phyloP scores from a whole-genome alignment of 441 rosid genomes.

The Francoa sonchifolia region DNA sequence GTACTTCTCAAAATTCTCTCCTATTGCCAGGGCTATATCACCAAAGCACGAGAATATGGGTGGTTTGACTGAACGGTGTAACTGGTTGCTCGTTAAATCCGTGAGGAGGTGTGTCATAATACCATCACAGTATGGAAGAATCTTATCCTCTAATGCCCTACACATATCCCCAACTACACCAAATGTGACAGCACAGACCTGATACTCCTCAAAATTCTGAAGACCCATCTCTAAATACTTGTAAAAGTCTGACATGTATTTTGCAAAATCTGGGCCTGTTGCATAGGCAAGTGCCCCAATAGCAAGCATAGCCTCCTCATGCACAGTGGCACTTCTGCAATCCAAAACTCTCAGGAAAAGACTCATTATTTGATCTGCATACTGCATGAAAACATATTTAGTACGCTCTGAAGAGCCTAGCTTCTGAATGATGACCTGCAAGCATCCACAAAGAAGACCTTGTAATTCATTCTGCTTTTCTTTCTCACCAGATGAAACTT shows the following conservation, averaged over 20 bases:
- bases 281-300: conserved; percentile 18
- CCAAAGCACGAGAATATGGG: conserved; percentile 53
- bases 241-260: conserved; percentile 17
- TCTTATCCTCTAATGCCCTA: conserved; percentile 41
- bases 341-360: conserved; percentile 15
- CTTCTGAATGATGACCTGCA: conserved; percentile 40
- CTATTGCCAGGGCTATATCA: conserved; percentile 45
- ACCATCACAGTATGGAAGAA: conserved; percentile 41
- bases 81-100: conserved; percentile 35
- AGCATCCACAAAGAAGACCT: conserved; percentile 48
- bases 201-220: conserved; percentile 54
- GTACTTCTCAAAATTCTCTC: conserved; percentile 43
- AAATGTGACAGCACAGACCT: conserved; percentile 44
- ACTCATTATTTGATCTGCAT: conserved; percentile 15
- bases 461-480: conserved; percentile 35
- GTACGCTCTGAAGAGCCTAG: conserved; percentile 27
- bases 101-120: conserved; percentile 48
- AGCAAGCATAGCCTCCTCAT: conserved; percentile 21
- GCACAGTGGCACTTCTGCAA: conserved; percentile 14
- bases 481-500: conserved; percentile 24
- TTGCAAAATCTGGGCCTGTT: conserved; percentile 10
- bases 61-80: conserved; percentile 50
- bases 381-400: conserved; percentile 4
- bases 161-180: conserved; percentile 53
- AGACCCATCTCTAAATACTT: conserved; percentile 45